Conservation (phyloP, 1,284 basidiomycete genomes). For the Ceratobasidium sp. region DNA sequence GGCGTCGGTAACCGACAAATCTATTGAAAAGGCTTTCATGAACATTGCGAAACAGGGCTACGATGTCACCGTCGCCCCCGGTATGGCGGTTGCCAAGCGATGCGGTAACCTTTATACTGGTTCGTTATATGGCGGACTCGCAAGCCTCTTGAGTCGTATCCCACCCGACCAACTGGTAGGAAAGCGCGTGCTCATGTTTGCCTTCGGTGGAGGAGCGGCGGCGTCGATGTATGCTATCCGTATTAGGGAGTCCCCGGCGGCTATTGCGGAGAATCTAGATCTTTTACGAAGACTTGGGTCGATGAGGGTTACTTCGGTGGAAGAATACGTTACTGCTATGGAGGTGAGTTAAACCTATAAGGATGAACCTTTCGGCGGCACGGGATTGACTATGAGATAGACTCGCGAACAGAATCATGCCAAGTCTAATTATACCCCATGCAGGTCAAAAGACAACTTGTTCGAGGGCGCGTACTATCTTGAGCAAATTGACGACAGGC, state of each 20-base stretch:
- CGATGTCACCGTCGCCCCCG: slow-evolving; percentile 71
- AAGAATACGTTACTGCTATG: slow-evolving; percentile 84
- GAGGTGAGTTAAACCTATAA: slow-evolving; percentile 64
- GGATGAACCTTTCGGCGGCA: not conserved
- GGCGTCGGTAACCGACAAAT: slow-evolving; percentile 90
- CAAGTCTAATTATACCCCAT: slow-evolving; percentile 85
- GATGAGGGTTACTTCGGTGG: slow-evolving; percentile 92
- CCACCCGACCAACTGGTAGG: slow-evolving; percentile 76
- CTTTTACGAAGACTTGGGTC: slow-evolving; percentile 80
- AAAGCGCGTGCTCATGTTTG: slow-evolving; percentile 92
- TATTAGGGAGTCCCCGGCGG: slow-evolving; percentile 86
- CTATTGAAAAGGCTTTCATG: slow-evolving; percentile 94
- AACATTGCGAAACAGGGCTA: slow-evolving; percentile 79
- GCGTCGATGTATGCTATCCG: slow-evolving; percentile 90
- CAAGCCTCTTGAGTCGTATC: slow-evolving; percentile 81
- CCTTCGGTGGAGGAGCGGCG: slow-evolving; percentile 93
- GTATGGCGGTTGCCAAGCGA: slow-evolving; percentile 85
- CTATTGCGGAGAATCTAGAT: slow-evolving; percentile 84
- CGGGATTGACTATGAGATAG: slow-evolving; percentile 60
- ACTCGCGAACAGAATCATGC: slow-evolving; percentile 97
- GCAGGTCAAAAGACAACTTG: slow-evolving; percentile 90
- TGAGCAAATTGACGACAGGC: slow-evolving; percentile 90
- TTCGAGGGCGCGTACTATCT: slow-evolving; percentile 96
- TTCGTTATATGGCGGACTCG: slow-evolving; percentile 95
- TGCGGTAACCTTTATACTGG: slow-evolving; percentile 99